Base-by-base conservation (phyloP, 1,284 basidiomycete genomes). In the Fomitopsis betulina region DNA sequence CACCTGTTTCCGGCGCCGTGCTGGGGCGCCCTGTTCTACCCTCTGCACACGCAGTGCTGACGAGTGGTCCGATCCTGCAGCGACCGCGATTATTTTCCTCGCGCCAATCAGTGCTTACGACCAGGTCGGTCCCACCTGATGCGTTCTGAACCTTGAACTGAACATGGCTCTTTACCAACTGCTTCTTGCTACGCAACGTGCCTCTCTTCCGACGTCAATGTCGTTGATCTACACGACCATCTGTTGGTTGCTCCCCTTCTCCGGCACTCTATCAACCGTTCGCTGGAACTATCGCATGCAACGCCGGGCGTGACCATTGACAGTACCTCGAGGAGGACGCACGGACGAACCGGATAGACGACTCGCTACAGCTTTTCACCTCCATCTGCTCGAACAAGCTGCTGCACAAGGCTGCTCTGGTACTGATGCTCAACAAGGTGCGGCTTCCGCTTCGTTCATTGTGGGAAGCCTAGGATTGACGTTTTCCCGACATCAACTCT, bases 81-180 rank as follows among this genome's bases (percentile, higher is more conserved):
- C 87, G 7, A 86, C 84, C 53, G 87, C 86, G 23, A 84, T 89
- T 66, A 88, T 89, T 67, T 89, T 89, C 68, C 73, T 89, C 55
- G 89, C 89, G 54, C 90, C 89, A 38, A 87, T 92, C 64, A 89
- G 87, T 65, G 89, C 90, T 43, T 92, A 89, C 67, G 89, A 92
- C 76, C 89, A 90, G 82, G 88, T 84, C 65, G 63, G 73, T 60
- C n/a, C 9, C 25, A 57, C 47, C 19, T 17, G 39, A 27, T 27
- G 49, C 30, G 21, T 42, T 33, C 25, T 27, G 45, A 49, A 38
- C 15, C 30, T 43, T n/a, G 17, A 21, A 21, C 25, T 19, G 45
- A 32, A 15, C 21, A 15, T 30, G 21, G 7, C 9, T n/a, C 27
- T 38, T 61, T 60, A 52, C 51, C 52, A 49, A 27, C 54, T 45